Evolutionary conservation across 371 early-diverging fungal species (phyloP), one percentile per base, ranked within the genome.

Genomic region (Apophysomyces elegans): DNA sequence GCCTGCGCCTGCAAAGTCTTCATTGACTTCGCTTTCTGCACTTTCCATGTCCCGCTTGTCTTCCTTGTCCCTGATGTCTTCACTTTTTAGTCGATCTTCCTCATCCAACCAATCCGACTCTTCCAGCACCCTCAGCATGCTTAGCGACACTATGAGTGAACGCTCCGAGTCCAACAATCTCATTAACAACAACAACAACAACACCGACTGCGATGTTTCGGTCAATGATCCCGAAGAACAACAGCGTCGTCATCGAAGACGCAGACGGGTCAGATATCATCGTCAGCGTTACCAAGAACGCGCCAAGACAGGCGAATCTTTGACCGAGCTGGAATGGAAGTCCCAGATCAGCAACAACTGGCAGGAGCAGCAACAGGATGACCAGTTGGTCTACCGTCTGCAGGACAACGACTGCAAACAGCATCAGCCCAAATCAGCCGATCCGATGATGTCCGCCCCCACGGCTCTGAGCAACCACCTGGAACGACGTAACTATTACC

Each of bases 1-100:
- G 36, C 16, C 44, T 38, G 61, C 70, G 12, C 41, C 9, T 50
- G 21, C 37, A 45, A 21, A 57, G 32, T 26, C 47, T 46, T 60
- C 65, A n/a, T 50, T 50, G 54, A n/a, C 61, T 32, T 14, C 68
- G 8, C 16, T 68, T 9, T 66, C 69, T 18, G 64, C 73, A 7
- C 56, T 73, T 38, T 68, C 76, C 32, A 50, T 50, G 54, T 50
- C 54, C 5, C 54, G 54, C 21, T 21, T 50, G 18, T 75, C 78
- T 36, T 75, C 75, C 38, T 43, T 69, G n/a, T 77, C 77, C 0
- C 26, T 71, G 43, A 62, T 77, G 56, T 73, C 80, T 13, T 73
- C 75, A 2, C 58, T 79, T 12, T 79, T 79, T 37, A 79, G 76
- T 41, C 61, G 66, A 43, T 58, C 75, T 4, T 5, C 32, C 32